These are phyloP conservation scores for Geosmithia putterillii DNA, from an alignment of 2,329 filamentous ascomycete species.

Conservation along the genomic window DNA sequence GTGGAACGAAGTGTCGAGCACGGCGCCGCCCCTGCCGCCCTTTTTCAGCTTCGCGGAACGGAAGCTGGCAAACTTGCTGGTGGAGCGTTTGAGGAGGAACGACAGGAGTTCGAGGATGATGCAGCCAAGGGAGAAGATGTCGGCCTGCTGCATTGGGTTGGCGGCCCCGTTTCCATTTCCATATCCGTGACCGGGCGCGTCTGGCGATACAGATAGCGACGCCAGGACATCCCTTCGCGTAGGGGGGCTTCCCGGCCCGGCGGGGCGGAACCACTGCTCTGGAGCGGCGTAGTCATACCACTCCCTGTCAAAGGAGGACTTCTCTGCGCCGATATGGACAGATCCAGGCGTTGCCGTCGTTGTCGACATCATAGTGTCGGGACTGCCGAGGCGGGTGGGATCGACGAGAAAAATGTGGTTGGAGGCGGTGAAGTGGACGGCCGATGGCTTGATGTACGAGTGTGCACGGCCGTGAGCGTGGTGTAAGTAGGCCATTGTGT, in stretches of 20 bases:
- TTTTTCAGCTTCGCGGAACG: slow-evolving; percentile 53
- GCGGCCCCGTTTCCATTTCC: slow-evolving; percentile 12
- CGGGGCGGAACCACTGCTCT: slow-evolving; percentile 43
- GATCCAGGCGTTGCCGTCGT: too few relatives aligned
- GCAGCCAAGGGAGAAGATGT: slow-evolving; percentile 63
- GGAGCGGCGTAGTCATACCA: slow-evolving; percentile 63
- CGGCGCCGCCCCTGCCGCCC: slow-evolving; percentile 43
- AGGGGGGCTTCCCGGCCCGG: slow-evolving; percentile 18
- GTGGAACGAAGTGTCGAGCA: slow-evolving; percentile 61
- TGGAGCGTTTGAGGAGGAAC: slow-evolving; percentile 55
- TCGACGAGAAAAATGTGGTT: slow-evolving; percentile 59
- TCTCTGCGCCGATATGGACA: slow-evolving; percentile 26
- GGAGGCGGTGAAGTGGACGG: slow-evolving; percentile 51
- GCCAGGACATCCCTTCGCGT: slow-evolving; percentile 16
- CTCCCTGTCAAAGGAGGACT: slow-evolving; percentile 49
- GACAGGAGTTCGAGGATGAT: slow-evolving; percentile 61
- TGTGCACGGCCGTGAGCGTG: slow-evolving; percentile 54
- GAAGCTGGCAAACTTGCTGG: slow-evolving; percentile 52
- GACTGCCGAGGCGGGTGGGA: slow-evolving; percentile 35
- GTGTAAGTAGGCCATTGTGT: slow-evolving; percentile 58
- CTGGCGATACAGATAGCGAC: slow-evolving; percentile 20
- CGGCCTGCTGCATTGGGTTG: slow-evolving; percentile 36
- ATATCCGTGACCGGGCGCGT: slow-evolving; percentile 15
- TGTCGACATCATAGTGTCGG: too few relatives aligned
- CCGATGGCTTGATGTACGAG: slow-evolving; percentile 58